Conservation (phyloP, 164 flowering plant genomes). For the Annona squamosa region DNA sequence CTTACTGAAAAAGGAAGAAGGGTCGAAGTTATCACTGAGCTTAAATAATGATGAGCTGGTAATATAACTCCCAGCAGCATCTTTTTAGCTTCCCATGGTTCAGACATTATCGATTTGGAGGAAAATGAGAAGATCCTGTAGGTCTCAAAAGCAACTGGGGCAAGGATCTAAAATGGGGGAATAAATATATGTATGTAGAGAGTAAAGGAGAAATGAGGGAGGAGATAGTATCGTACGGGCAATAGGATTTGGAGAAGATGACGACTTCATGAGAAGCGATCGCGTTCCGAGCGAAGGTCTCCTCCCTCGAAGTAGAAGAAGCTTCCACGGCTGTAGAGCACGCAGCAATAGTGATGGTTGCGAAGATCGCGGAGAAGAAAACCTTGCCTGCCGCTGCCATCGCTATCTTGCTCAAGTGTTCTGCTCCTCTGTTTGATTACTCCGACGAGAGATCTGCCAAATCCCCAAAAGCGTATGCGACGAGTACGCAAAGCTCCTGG, state of each 20-base stretch:
- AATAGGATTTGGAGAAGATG: conserved; percentile 86
- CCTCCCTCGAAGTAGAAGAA: conserved; percentile 14
- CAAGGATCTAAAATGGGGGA: not conserved
- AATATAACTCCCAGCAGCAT: too few relatives aligned
- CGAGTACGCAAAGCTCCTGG: too few relatives aligned
- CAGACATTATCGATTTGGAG: too few relatives aligned
- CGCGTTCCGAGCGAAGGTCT: conserved; percentile 59
- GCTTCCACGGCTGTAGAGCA: not conserved
- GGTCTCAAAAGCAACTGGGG: too few relatives aligned
- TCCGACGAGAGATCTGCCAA: too few relatives aligned
- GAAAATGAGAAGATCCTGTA: too few relatives aligned
- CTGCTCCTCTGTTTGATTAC: too few relatives aligned
- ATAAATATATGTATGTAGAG: not conserved
- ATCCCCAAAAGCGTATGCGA: too few relatives aligned
- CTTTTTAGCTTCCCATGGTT: too few relatives aligned
- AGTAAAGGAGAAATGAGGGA: not conserved
- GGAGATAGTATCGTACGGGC: conserved; percentile 53
- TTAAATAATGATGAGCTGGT: too few relatives aligned
- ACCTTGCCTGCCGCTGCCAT: not conserved
- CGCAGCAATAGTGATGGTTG: conserved; percentile 3
- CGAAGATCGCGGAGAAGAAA: not conserved
- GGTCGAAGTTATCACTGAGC: too few relatives aligned
- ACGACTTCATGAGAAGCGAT: conserved; percentile 60
- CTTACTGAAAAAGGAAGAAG: too few relatives aligned
- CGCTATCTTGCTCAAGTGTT: not conserved